phyloP scores from a whole-genome alignment of 345 rosid species.

The Citrus hindsii region DNA sequence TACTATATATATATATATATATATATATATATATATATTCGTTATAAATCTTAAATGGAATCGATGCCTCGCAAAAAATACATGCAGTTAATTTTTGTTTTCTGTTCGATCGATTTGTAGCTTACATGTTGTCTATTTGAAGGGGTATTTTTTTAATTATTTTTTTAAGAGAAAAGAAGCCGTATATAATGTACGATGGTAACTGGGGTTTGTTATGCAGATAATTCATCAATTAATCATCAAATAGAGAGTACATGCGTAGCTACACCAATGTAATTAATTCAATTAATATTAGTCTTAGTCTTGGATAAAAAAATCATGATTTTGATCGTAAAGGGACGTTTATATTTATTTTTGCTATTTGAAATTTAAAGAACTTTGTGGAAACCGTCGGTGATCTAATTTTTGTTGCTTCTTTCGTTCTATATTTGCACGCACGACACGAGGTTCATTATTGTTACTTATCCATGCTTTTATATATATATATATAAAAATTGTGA shows the following conservation, averaged over 20 bases:
- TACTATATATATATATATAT: background rate
- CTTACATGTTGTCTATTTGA: too few relatives aligned
- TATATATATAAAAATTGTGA: too few relatives aligned
- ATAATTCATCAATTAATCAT: background rate
- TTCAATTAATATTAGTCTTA: too few relatives aligned
- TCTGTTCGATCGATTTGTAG: background rate
- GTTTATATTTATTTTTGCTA: background rate
- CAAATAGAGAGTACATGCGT: background rate
- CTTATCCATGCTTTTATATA: too few relatives aligned
- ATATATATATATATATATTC: too few relatives aligned
- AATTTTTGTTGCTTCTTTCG: conserved; percentile 5
- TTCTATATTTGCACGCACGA: background rate
- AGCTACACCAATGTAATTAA: background rate
- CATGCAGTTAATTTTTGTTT: background rate
- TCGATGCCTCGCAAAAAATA: background rate
- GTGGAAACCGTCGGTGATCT: background rate
- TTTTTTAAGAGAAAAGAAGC: too few relatives aligned
- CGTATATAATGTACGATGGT: background rate
- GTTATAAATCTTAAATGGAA: background rate
- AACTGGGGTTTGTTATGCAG: background rate
- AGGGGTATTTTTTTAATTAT: too few relatives aligned
- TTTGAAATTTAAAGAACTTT: background rate
- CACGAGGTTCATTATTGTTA: background rate
- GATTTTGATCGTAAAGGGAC: conserved; percentile 2
- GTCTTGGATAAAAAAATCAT: background rate